Evolutionary conservation across 108 stramenopile species (phyloP).

Genomic region (Fistulifera pelliculosa): DNA sequence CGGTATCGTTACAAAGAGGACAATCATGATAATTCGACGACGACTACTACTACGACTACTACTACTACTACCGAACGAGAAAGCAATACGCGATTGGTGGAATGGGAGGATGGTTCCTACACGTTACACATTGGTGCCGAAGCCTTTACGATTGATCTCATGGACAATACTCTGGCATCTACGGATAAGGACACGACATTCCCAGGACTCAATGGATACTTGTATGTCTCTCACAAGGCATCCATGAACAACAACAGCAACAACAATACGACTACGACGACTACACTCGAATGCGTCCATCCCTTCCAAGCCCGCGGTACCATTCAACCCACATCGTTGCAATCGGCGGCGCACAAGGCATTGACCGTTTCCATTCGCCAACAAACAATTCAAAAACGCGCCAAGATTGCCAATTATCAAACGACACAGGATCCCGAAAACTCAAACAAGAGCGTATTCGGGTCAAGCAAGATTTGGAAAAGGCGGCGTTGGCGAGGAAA

Average conservation of each 20-base stretch:
- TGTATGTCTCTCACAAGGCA: constrained; percentile 53
- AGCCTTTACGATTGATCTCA: constrained; percentile 64
- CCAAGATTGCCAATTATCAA: constrained; percentile 62
- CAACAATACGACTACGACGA: constrained; percentile 26
- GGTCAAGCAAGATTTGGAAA: constrained; percentile 61
- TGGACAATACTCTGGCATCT: constrained; percentile 7
- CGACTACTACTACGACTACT: too few species aligned
- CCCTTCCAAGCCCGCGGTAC: constrained; percentile 44
- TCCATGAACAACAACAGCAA: constrained; percentile 1
- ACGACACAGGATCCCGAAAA: constrained; percentile 83
- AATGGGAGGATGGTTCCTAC: constrained; percentile 83
- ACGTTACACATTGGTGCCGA: constrained; percentile 81
- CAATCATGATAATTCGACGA: constrained; percentile 22
- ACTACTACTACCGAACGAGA: constrained; percentile 40
- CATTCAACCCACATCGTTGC: constrained; percentile 56
- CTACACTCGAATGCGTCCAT: constrained; percentile 67
- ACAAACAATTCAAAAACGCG: constrained; percentile 51
- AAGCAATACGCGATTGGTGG: constrained; percentile 70
- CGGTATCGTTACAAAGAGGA: constrained; percentile 68
- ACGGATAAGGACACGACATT: constrained; percentile 20
- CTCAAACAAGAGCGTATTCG: constrained; percentile 56
- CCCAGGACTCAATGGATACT: constrained; percentile 60
- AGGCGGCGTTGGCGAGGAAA: constrained; percentile 13
- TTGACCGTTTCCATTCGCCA: constrained; percentile 68
- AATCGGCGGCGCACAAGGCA: constrained; percentile 73